Conservation (phyloP, 352 stramenopile species). For the Pythium brassicae region DNA sequence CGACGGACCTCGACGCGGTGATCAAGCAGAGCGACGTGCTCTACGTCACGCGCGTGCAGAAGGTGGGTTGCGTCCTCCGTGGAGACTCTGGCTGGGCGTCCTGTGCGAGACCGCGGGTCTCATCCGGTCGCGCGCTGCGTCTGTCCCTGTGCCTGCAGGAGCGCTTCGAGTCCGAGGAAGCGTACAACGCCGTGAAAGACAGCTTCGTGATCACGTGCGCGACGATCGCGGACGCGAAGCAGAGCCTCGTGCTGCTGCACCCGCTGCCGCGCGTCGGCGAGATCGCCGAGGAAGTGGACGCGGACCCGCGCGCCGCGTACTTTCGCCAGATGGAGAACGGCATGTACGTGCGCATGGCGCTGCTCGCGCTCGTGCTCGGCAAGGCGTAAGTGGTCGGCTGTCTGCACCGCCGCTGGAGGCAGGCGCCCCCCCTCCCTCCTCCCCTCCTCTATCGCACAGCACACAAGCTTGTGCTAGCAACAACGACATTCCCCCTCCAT, state of each 20-base stretch:
- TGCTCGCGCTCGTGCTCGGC: slow-evolving; percentile 93
- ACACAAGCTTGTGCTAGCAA: background rate
- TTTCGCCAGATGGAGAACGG: slow-evolving; percentile 98
- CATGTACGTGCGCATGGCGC: slow-evolving; percentile 98
- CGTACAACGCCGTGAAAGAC: slow-evolving; percentile 95
- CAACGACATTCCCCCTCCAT: background rate
- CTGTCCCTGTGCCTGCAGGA: too few relatives aligned
- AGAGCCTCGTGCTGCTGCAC: slow-evolving; percentile 96
- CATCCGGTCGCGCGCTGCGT: too few relatives aligned
- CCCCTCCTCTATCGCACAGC: too few relatives aligned
- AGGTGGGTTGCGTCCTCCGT: too few relatives aligned
- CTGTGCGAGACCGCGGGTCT: too few relatives aligned
- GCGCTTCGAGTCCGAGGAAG: slow-evolving; percentile 91
- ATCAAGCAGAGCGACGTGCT: slow-evolving; percentile 94
- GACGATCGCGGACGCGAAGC: slow-evolving; percentile 84
- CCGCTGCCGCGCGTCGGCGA: slow-evolving; percentile 97
- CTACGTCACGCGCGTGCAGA: slow-evolving; percentile 98
- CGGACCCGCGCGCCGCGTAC: slow-evolving; percentile 94
- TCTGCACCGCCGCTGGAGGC: too few relatives aligned
- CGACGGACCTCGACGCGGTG: slow-evolving; percentile 78
- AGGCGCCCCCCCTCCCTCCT: too few relatives aligned
- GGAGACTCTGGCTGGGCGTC: too few relatives aligned
- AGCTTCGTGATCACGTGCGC: slow-evolving; percentile 75
- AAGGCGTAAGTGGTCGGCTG: slow-evolving; percentile 63
- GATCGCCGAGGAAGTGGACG: slow-evolving; percentile 95